These are phyloP conservation scores for Cucumis sativus DNA, from an alignment of 306 rosid species.

Conservation along the genomic window DNA sequence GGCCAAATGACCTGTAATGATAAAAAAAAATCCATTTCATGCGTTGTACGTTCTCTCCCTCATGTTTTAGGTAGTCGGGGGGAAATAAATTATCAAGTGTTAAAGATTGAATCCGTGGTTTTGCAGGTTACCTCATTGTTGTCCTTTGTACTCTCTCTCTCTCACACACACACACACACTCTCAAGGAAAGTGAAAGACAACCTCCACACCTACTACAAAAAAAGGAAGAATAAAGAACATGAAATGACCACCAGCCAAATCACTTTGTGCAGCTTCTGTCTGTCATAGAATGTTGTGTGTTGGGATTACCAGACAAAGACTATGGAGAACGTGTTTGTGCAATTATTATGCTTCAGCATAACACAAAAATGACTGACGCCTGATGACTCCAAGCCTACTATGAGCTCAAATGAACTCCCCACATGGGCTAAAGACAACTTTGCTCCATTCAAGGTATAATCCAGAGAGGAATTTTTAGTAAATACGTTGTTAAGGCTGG, in stretches of 20 bases:
- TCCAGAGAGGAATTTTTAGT: not conserved
- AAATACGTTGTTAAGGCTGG: not conserved
- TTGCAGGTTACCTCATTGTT: conserved; percentile 37
- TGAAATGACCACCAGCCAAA: conserved; percentile 3
- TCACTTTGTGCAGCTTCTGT: conserved; percentile 52
- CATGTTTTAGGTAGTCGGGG: conserved; percentile 61
- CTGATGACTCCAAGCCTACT: conserved; percentile 39
- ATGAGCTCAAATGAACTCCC: conserved; percentile 53
- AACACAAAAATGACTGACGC: conserved; percentile 27
- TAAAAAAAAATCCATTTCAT: not conserved
- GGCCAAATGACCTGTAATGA: not conserved
- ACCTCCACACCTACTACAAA: not conserved
- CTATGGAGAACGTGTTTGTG: conserved; percentile 75
- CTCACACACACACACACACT: too few species aligned
- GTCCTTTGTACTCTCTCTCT: not conserved
- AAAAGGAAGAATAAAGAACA: conserved; percentile 1
- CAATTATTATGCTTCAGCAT: conserved; percentile 47
- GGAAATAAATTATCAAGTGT: conserved; percentile 77
- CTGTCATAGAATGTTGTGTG: conserved; percentile 73
- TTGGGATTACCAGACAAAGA: conserved; percentile 75
- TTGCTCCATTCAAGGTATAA: conserved; percentile 90
- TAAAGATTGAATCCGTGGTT: conserved; percentile 78
- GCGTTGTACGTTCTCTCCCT: not conserved
- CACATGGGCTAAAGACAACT: conserved; percentile 68
- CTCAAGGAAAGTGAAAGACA: not conserved